phyloP scores from a whole-genome alignment of 768 basidiomycete genomes.

The Panellus pusillus region DNA sequence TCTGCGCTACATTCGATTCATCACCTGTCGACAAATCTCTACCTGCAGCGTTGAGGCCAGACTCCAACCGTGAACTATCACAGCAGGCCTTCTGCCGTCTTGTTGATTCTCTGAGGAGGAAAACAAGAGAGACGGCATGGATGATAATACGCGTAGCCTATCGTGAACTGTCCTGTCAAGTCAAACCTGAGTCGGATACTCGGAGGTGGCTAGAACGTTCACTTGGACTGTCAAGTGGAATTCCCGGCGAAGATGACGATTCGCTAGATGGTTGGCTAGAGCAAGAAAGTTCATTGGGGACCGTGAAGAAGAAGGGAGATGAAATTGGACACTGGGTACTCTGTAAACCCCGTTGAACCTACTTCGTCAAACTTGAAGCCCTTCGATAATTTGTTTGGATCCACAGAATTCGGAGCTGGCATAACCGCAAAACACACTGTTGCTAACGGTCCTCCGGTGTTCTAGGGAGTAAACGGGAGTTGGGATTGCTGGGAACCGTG shows the following conservation, averaged over 20 bases:
- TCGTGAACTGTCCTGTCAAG: constrained; percentile 53
- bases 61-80: constrained; percentile 27
- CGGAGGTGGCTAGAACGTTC: constrained; percentile 48
- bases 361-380: no score
- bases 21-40: constrained; percentile 14
- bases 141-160: constrained; percentile 59
- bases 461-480: no score
- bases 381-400: no score
- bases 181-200: constrained; percentile 35
- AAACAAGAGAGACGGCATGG: constrained; percentile 60
- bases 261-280: constrained; percentile 57
- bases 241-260: constrained; percentile 29
- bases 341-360: constrained; percentile 44
- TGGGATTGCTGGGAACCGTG: no score
- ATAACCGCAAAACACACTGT: no score
- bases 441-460: no score
- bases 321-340: constrained; percentile 60
- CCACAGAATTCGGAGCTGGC: no score
- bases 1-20: constrained; percentile 7
- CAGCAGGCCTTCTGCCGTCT: constrained; percentile 45
- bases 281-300: constrained; percentile 39
- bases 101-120: constrained; percentile 47
- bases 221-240: constrained; percentile 44
- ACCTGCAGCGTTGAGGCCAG: background rate
- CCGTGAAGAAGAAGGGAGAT: constrained; percentile 59